Base-by-base conservation (phyloP, 768 basidiomycete genomes). In the Lactarius vividus region DNA sequence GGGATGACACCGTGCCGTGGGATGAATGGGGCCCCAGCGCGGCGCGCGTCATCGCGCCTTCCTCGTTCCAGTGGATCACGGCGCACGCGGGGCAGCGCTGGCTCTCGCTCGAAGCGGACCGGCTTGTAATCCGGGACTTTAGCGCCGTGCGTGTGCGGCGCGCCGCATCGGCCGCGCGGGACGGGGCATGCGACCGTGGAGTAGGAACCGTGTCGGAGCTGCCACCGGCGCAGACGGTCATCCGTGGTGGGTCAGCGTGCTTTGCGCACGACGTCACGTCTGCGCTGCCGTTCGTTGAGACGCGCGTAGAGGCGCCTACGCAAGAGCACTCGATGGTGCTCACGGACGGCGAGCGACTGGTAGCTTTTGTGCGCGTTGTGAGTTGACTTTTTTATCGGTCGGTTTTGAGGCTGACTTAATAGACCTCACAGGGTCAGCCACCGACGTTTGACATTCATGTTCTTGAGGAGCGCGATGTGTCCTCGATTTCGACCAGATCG, bases 31-130 rank as follows among this genome's bases (percentile, higher is more conserved):
- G 66, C 1, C 61, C 61, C 20, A 18, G 28, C 33, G 26, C 61
- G 15, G 26, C 61, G 26, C 66, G 61, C 33, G 57, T 67, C 49
- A 58, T 67, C 61, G 20, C 53, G 3, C 66, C 66, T 6, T 10
- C 52, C 0, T 13, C 52, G 16, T 67, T 63, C 40, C 61, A 67
- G 52, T 66, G 61, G 66, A 67, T 67, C 40, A 67, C 66, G 23
- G 66, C 61, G 20, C 61, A 67, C 33, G 61, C 66, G 2, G 66
- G 61, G 8, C 61, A 66, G 23, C 65, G 61, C 31, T 66, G 65
- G 61, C 66, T 67, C 33, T 46, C 65, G 4, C 57, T 67, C 33
- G 66, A 67, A 39, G 18, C 13, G 8, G 52, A 39, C 33, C 26
- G 42, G 10, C 61, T 67, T 16, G 57, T 67, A 1, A 16, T 67